Conservation (phyloP, 208 protist genomes). For the Endotrypanum monterogeii region DNA sequence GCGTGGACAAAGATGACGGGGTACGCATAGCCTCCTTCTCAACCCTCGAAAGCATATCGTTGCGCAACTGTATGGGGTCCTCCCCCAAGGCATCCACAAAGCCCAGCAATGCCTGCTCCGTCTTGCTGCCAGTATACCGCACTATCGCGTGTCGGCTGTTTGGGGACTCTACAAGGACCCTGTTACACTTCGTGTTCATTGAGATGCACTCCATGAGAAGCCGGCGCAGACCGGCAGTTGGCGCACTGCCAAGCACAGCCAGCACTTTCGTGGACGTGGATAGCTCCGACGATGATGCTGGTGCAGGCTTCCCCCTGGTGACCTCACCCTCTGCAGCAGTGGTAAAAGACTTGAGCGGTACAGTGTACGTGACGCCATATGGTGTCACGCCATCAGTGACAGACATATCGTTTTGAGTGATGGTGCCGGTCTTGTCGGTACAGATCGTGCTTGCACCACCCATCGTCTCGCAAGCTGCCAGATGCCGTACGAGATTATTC, state of each 20-base stretch:
- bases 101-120: slow-evolving; percentile 63
- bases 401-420: slow-evolving; percentile 94
- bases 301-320: neutral
- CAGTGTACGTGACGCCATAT: slow-evolving; percentile 19
- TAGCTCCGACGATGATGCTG: neutral
- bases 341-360: slow-evolving; percentile 1
- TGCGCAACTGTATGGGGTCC: slow-evolving; percentile 28
- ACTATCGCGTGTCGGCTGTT: slow-evolving; percentile 45
- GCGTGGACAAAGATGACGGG: slow-evolving; percentile 70
- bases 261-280: slow-evolving; percentile 12
- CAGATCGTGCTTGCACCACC: slow-evolving; percentile 94
- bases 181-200: slow-evolving; percentile 56
- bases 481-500: slow-evolving; percentile 95
- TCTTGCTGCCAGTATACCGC: slow-evolving; percentile 62
- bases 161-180: slow-evolving; percentile 41
- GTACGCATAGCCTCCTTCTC: slow-evolving; percentile 38
- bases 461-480: slow-evolving; percentile 98
- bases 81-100: slow-evolving; percentile 24
- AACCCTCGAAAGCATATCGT: slow-evolving; percentile 30
- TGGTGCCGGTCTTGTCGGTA: slow-evolving; percentile 96
- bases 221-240: slow-evolving; percentile 20
- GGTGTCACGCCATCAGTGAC: slow-evolving; percentile 55
- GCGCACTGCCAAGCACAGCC: slow-evolving; percentile 28
- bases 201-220: slow-evolving; percentile 69
- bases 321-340: slow-evolving; percentile 8